Percentiles rank a stretch among this genome's conserved stretches.
These are phyloP conservation scores for Canavalia ensiformis DNA, from an alignment of 306 rosid species.

Conservation along the genomic window DNA sequence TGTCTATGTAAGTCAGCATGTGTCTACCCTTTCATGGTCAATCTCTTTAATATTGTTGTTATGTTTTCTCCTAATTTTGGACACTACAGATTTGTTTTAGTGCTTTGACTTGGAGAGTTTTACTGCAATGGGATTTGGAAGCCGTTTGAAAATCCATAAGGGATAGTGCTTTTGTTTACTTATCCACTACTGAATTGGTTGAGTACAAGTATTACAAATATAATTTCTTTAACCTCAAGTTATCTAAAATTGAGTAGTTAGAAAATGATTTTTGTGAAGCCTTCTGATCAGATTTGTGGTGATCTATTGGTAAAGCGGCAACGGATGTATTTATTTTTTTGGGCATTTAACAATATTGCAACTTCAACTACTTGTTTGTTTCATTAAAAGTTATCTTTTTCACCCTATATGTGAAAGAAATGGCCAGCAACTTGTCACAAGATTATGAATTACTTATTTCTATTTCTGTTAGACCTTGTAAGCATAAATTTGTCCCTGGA, in stretches of 20 bases:
- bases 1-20: background rate
- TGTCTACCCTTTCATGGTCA: background rate
- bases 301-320: background rate
- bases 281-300: background rate
- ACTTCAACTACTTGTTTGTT: slow-evolving; percentile 1
- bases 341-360: background rate
- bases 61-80: background rate
- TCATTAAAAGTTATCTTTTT: background rate
- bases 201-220: slow-evolving; percentile 1
- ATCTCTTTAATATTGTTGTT: background rate
- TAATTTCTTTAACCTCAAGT: slow-evolving; percentile 1
- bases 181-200: background rate
- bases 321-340: background rate
- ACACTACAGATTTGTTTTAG: background rate
- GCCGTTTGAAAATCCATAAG: slow-evolving; percentile 14
- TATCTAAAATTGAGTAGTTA: background rate
- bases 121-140: background rate
- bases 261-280: background rate
- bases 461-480: background rate
- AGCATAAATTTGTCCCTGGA: slow-evolving; percentile 22
- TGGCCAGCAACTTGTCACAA: background rate
- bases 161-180: slow-evolving; percentile 13
- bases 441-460: background rate
- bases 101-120: background rate
- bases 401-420: slow-evolving; percentile 8